These are phyloP conservation scores for Epichloe glyceriae DNA, from an alignment of 2,329 filamentous ascomycete species.

Conservation along the genomic window DNA sequence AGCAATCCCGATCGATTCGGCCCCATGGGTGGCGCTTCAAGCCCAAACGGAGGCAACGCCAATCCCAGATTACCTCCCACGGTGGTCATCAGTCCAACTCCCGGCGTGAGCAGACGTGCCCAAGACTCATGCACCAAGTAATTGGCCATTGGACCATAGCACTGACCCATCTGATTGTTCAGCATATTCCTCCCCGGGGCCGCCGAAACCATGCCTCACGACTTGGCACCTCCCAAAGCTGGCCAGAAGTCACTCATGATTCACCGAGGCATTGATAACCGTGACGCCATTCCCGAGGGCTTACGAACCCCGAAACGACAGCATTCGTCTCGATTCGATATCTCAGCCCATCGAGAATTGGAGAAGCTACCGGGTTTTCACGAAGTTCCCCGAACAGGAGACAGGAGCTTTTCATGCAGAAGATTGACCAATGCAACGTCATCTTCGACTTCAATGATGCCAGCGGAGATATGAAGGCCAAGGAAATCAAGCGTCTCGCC, in stretches of 20 bases:
- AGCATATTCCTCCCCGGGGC: constrained; percentile 87
- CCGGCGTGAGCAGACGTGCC: constrained; percentile 50
- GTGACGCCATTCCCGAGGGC: constrained; percentile 82
- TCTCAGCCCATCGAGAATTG: constrained; percentile 89
- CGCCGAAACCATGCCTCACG: constrained; percentile 95
- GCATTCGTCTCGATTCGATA: constrained; percentile 94
- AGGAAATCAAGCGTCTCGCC: constrained; percentile 95
- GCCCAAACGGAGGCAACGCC: constrained; percentile 22
- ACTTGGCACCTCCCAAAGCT: constrained; percentile 85
- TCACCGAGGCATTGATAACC: constrained; percentile 76
- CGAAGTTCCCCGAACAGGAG: constrained; percentile 91
- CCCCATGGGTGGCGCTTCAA: constrained; percentile 19
- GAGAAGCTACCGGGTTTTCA: constrained; percentile 98
- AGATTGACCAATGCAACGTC: constrained; percentile 99
- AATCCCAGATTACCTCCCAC: constrained; percentile 54
- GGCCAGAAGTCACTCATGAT: constrained; percentile 80
- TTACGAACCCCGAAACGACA: constrained; percentile 91
- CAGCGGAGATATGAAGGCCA: constrained; percentile 97
- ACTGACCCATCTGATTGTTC: not conserved
- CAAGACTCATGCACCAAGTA: not conserved
- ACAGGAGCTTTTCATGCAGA: constrained; percentile 98
- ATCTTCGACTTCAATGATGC: constrained; percentile 99
- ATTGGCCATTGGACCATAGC: not conserved
- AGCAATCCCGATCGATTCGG: constrained; percentile 30
- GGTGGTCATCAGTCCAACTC: constrained; percentile 88